Conservation (phyloP, 2,329 filamentous ascomycete genomes). For the Sarocladium kiliense region DNA sequence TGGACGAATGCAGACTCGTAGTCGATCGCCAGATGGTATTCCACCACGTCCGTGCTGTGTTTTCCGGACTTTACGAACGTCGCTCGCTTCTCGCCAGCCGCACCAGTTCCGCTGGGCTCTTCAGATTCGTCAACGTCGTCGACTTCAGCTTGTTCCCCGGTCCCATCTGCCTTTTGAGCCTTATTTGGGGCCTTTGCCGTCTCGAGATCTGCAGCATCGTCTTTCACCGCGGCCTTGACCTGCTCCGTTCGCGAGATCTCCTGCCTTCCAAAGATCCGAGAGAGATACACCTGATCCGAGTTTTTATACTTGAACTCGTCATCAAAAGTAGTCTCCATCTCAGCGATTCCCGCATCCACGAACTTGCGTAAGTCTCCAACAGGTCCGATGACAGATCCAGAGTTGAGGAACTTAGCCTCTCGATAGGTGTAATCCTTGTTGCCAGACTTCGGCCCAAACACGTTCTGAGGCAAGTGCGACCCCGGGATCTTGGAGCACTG, state of each 20-base stretch:
- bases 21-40: slow-evolving; percentile 33
- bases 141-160: neutral
- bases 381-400: slow-evolving; percentile 39
- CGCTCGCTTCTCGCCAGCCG: neutral
- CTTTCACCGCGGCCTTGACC: slow-evolving; percentile 17
- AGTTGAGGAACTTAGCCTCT: slow-evolving; percentile 39
- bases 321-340: slow-evolving; percentile 28
- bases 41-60: slow-evolving; percentile 13
- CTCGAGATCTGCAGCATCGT: neutral
- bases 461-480: slow-evolving; percentile 23
- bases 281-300: slow-evolving; percentile 39
- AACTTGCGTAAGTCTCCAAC: slow-evolving; percentile 24
- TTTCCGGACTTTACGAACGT: neutral
- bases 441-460: slow-evolving; percentile 31
- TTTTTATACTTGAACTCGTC: slow-evolving; percentile 24
- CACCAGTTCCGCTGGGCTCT: slow-evolving; percentile 8
- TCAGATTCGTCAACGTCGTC: neutral
- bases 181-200: neutral
- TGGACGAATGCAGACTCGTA: slow-evolving; percentile 36
- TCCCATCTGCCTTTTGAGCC: neutral
- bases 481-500: slow-evolving; percentile 36
- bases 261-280: slow-evolving; percentile 37
- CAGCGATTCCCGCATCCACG: slow-evolving; percentile 23
- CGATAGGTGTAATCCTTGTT: slow-evolving; percentile 23
- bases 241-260: slow-evolving; percentile 30